Percentiles rank a stretch among this genome's conserved stretches.
phyloP scores from a whole-genome alignment of 805 yeast species.

The Metschnikowia noctiluminum region DNA sequence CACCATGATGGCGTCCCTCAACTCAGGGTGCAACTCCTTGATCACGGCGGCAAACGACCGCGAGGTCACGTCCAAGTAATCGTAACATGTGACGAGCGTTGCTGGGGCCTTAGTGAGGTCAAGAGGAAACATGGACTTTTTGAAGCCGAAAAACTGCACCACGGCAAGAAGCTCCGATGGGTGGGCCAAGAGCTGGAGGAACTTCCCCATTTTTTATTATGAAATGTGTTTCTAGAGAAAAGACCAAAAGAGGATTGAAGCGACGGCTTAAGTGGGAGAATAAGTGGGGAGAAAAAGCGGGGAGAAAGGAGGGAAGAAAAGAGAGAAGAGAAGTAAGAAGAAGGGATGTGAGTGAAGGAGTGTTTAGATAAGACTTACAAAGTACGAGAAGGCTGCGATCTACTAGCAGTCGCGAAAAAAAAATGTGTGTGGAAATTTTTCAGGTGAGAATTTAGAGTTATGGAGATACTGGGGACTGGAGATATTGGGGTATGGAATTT shows the following conservation, averaged over 20 bases:
- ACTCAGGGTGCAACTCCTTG: conserved; percentile 83
- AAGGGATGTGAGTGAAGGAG: too few relatives aligned
- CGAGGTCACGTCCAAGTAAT: conserved; percentile 65
- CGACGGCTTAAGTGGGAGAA: background rate
- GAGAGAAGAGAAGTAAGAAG: too few relatives aligned
- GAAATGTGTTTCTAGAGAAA: background rate
- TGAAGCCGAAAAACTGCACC: conserved; percentile 53
- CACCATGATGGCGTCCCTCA: conserved; percentile 75
- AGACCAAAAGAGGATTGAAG: background rate
- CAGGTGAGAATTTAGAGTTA: too few relatives aligned
- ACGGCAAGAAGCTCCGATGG: conserved; percentile 73
- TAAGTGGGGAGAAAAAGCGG: background rate
- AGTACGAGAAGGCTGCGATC: too few relatives aligned
- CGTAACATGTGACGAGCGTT: conserved; percentile 58
- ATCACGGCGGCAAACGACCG: conserved; percentile 95
- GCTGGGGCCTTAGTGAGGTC: conserved; percentile 28
- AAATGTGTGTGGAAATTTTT: too few relatives aligned
- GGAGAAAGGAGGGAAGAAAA: too few relatives aligned
- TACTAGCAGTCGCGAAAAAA: too few relatives aligned
- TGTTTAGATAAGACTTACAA: too few relatives aligned
- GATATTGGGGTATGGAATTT: too few relatives aligned
- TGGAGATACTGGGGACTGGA: too few relatives aligned
- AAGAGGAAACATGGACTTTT: conserved; percentile 51
- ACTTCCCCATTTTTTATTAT: conserved; percentile 50
- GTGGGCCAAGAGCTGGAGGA: conserved; percentile 56